Base-by-base conservation (phyloP, 306 rosid genomes). In the Trichosanthes cucumerina region DNA sequence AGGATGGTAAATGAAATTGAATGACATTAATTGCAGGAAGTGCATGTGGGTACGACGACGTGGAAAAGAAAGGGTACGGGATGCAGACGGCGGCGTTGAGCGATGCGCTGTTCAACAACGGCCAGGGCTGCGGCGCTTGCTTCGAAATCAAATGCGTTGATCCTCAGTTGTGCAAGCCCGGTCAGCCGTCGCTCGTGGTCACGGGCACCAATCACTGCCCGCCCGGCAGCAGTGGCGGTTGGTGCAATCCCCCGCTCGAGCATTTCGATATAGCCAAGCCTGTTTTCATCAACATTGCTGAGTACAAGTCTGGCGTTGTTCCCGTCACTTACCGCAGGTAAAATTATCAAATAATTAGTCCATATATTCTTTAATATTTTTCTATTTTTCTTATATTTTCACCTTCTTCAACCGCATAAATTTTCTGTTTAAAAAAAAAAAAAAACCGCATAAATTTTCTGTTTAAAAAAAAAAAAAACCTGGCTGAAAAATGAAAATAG, bases 31-130 rank as follows among this genome's bases (percentile, higher is more conserved):
- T n/a, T 63, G 68, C 68, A 92, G 98, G 97, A 62, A 92, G 96
- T 69, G 97, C 93, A 23, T 93, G 98, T 73, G 98, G 96, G 33
- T 93, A 92, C 19, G 89, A 83, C 2, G 93, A 90, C 75, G 96
- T 93, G 54, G 90, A 79, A 5, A 81, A 86, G 76, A 90, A 88
- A 18, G 97, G 96, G 7, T 94, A 87, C 47, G 98, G 97, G 10
- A 41, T 88, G 9, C 83, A 83, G 18, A 94, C 97, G 0, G 88
- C 85, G 78, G 97, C 97, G 62, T 3, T 90, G 81, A 94, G 97
- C 85, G 23, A 52, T 12, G 89, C 75, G 11, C 36, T 94, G 86
- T 92, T 88, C 86, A 92, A 87, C 15, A 2, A 84, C 0, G 97
- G 98, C 11, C 50, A 77, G 80, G 2, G 83, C 6, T 94, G 98